Base-by-base conservation (phyloP, 2,329 filamentous ascomycete genomes). In the Coniochaeta sp. region DNA sequence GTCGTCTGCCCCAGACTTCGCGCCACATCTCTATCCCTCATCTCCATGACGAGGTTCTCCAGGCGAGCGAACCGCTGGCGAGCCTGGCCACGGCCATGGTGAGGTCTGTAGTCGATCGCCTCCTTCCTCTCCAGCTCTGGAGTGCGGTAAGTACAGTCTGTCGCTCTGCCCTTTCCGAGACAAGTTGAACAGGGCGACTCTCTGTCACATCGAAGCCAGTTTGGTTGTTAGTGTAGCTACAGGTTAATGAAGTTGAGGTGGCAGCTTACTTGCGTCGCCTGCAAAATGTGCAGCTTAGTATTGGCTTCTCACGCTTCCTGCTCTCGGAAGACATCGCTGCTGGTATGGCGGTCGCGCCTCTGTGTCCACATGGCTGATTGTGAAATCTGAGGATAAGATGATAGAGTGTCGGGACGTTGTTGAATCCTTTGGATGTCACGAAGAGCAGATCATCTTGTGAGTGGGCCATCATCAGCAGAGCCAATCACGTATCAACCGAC, bases 61-160 rank as follows among this genome's bases (percentile, higher is more conserved):
- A 52, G 51, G 10, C 51, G 42, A 48, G 46, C 51, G 12, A 52
- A 18, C 24, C 51, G 38, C 46, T 52, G 51, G n/a, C 51, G 51
- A 38, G 51, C 24, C 26, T 52, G 45, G 3, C 33, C 20, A 6
- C 45, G 33, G 3, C 51, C 31, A 38, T 30, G 16, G 20, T 49
- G 45, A 7, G 51, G 46, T n/a, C 51, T 28, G 45, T 52, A 52
- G 33, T 52, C 51, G 22, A 52, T 52, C 27, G 51, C 51, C 5
- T 49, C 46, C 49, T 42, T 52, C 9, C 51, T 4, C 26, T 49
- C 51, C n/a, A 49, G 42, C 32, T 48, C 51, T 6, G 51, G 49
- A 31, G 31, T 35, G 42, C 12, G 32, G 30, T 52, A 52, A n/a
- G 28, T 31, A 16, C 51, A 52, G 13, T 52, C 51, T 28, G n/a